Conservation (phyloP, 345 rosid genomes). For the Geranium brycei region DNA sequence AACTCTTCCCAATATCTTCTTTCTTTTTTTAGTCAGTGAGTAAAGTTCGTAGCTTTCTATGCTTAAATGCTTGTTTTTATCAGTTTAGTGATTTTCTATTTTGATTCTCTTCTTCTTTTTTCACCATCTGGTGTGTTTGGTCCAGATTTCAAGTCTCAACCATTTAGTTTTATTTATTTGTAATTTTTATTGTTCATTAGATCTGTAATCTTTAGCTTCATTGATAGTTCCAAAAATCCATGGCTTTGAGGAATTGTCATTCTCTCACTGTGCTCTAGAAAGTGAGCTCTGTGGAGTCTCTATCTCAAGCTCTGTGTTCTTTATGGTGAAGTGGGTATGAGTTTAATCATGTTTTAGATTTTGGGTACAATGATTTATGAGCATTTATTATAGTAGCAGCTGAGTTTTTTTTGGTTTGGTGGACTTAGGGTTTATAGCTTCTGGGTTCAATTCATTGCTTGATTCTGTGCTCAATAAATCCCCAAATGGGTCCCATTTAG, state of each 20-base stretch:
- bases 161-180: too few species aligned
- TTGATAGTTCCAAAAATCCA: constrained; percentile 12
- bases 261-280: constrained; percentile 2
- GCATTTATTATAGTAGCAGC: not conserved
- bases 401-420: not conserved
- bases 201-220: constrained; percentile 6
- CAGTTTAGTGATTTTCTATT: too few species aligned
- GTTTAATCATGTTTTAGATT: too few species aligned
- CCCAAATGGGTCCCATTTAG: too few species aligned
- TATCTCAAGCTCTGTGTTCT: not conserved
- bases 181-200: constrained; percentile 9
- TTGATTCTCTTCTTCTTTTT: too few species aligned
- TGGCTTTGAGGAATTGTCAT: constrained; percentile 16
- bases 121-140: not conserved
- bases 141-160: not conserved
- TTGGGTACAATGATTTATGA: not conserved
- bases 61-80: not conserved
- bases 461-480: too few species aligned
- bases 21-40: not conserved
- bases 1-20: not conserved
- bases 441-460: too few species aligned
- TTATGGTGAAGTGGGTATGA: not conserved
- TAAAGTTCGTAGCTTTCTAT: not conserved
- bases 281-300: constrained; percentile 7
- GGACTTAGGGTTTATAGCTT: too few species aligned